A percentile compares a stretch with the other conserved stretches of the same genome.
Evolutionary conservation across 2,329 filamentous ascomycete genomes (phyloP).

Genomic region (Neofusicoccum ribis): DNA sequence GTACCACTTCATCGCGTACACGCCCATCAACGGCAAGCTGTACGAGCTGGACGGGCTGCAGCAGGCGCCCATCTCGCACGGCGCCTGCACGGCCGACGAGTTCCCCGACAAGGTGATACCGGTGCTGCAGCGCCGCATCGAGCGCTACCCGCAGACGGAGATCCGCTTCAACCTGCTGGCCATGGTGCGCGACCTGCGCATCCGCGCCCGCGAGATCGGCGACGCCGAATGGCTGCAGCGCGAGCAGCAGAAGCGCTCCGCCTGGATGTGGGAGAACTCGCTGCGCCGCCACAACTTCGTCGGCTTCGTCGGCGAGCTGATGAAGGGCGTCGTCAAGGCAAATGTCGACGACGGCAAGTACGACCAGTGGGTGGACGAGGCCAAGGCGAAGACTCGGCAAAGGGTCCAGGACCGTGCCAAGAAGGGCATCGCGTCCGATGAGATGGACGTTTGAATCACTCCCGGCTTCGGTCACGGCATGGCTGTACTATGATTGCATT

Average conservation of each 20-base stretch:
- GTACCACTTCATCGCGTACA: conserved; percentile 98
- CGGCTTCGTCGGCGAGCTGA: conserved; percentile 85
- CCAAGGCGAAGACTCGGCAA: conserved; percentile 58
- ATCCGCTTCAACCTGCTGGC: conserved; percentile 96
- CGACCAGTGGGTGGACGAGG: conserved; percentile 70
- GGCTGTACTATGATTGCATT: neutral
- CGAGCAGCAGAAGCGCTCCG: conserved; percentile 79
- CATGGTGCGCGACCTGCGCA: conserved; percentile 80
- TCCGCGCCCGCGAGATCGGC: conserved; percentile 75
- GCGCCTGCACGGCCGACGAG: conserved; percentile 65
- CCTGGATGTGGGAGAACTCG: conserved; percentile 95
- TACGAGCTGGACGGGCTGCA: conserved; percentile 97
- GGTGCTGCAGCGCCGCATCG: conserved; percentile 82
- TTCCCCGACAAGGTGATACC: conserved; percentile 82
- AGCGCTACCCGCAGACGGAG: conserved; percentile 80
- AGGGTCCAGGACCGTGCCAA: conserved; percentile 48
- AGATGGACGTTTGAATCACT: neutral
- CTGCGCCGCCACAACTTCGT: conserved; percentile 93
- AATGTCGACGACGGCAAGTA: conserved; percentile 74
- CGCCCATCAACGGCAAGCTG: conserved; percentile 72
- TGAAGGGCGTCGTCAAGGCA: conserved; percentile 77
- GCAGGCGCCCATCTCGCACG: conserved; percentile 88
- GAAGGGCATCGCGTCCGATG: conserved; percentile 39
- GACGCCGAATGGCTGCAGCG: conserved; percentile 75
- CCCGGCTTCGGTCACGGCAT: too few species aligned